phyloP scores from a whole-genome alignment of 106 monocot species.

The Hemerocallis citrina region DNA sequence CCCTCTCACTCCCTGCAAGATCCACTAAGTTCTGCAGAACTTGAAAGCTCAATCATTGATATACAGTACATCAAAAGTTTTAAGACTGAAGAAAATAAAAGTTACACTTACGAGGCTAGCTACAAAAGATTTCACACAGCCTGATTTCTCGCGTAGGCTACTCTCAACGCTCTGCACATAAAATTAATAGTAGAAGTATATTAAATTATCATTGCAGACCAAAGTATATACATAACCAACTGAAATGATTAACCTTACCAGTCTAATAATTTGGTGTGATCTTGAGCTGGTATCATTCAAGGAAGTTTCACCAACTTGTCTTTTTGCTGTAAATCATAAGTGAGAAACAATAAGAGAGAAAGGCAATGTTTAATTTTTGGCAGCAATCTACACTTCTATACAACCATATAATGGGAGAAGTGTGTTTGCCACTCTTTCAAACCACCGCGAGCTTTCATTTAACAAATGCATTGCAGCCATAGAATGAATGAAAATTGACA shows the following conservation, averaged over 20 bases:
- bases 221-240: neutral
- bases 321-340: slow-evolving; percentile 52
- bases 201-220: neutral
- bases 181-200: slow-evolving; percentile 4
- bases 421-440: too few relatives aligned
- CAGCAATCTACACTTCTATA: too few relatives aligned
- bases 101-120: slow-evolving; percentile 67
- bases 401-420: too few relatives aligned
- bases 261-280: slow-evolving; percentile 97
- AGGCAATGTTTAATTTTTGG: too few relatives aligned
- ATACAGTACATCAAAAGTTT: neutral
- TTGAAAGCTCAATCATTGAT: neutral
- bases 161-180: slow-evolving; percentile 71
- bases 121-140: slow-evolving; percentile 88
- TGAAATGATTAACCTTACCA: slow-evolving; percentile 38
- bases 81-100: neutral
- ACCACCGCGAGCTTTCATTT: too few relatives aligned
- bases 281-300: slow-evolving; percentile 95
- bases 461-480: neutral
- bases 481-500: neutral
- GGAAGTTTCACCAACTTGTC: slow-evolving; percentile 92
- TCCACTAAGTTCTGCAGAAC: slow-evolving; percentile 90
- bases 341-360: neutral
- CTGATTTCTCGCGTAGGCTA: slow-evolving; percentile 60
- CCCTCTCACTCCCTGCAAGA: slow-evolving; percentile 95